phyloP scores from a whole-genome alignment of 805 yeast species.

The Tetrapisispora phaffii region DNA sequence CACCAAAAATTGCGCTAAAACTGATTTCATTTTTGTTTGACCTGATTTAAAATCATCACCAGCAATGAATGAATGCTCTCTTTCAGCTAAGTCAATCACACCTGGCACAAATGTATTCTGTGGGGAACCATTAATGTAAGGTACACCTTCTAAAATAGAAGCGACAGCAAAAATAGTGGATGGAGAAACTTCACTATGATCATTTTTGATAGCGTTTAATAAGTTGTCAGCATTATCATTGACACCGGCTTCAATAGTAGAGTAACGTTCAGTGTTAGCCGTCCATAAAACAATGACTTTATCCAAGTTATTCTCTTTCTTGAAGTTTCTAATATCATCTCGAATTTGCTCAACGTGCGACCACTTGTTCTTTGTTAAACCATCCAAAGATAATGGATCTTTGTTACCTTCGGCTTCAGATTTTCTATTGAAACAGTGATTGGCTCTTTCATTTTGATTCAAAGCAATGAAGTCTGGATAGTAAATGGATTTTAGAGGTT shows the following conservation, averaged over 20 bases:
- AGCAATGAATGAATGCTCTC: conserved; percentile 67
- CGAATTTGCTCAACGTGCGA: conserved; percentile 79
- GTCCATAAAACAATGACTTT: conserved; percentile 91
- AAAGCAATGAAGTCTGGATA: conserved; percentile 96
- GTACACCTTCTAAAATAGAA: conserved; percentile 74
- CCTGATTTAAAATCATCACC: conserved; percentile 98
- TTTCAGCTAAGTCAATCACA: conserved; percentile 78
- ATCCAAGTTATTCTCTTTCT: conserved; percentile 60
- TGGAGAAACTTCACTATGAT: conserved; percentile 80
- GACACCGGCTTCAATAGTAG: conserved; percentile 66
- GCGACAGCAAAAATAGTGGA: conserved; percentile 94
- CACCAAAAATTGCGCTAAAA: conserved; percentile 86
- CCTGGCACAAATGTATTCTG: conserved; percentile 98
- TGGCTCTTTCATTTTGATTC: conserved; percentile 86
- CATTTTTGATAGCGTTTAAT: conserved; percentile 58
- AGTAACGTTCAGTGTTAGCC: conserved; percentile 91
- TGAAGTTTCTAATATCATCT: conserved; percentile 72
- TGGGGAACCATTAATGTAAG: conserved; percentile 94
- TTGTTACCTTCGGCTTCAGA: conserved; percentile 1
- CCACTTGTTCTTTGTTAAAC: conserved; percentile 64
- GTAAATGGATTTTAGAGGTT: conserved; percentile 77
- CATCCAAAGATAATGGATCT: conserved; percentile 34
- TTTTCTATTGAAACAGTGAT: conserved; percentile 55
- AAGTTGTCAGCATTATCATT: conserved; percentile 83
- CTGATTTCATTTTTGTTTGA: conserved; percentile 93